Conservation (phyloP, 2,329 filamentous ascomycete genomes). For the Zasmidium citrigriseum region DNA sequence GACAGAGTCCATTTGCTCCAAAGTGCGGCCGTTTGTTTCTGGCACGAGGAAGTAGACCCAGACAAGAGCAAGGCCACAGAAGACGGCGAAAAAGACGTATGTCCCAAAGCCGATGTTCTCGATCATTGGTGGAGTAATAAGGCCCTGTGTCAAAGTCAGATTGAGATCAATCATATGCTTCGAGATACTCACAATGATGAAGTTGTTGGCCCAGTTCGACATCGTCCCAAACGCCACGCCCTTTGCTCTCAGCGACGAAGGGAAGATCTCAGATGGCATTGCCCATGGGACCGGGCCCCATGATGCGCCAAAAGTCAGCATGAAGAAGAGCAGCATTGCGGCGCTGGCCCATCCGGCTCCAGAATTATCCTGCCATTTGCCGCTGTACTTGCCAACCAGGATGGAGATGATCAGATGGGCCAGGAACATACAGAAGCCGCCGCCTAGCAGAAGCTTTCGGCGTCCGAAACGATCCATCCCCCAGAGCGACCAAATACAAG, state of each 20-base stretch:
- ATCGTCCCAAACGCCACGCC: constrained; percentile 54
- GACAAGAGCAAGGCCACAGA: constrained; percentile 51
- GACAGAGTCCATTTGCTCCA: constrained; percentile 34
- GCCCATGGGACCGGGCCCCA: constrained; percentile 44
- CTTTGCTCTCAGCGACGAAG: constrained; percentile 61
- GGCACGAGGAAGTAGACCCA: constrained; percentile 59
- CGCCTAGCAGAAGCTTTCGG: constrained; percentile 41
- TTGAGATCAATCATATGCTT: constrained; percentile 59
- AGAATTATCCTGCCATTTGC: constrained; percentile 46
- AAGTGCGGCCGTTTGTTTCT: constrained; percentile 54
- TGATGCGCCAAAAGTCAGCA: constrained; percentile 54
- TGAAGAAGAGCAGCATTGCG: constrained; percentile 32
- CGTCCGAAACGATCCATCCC: constrained; percentile 48
- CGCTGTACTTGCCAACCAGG: constrained; percentile 55
- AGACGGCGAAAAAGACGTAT: constrained; percentile 62
- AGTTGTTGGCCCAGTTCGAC: constrained; percentile 61
- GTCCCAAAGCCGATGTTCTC: constrained; percentile 58
- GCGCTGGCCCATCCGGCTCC: constrained; percentile 46
- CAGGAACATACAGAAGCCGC: constrained; percentile 50
- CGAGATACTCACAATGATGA: constrained; percentile 46
- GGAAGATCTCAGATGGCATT: constrained; percentile 62
- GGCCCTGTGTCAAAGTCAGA: constrained; percentile 33
- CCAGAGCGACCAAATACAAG: constrained; percentile 42
- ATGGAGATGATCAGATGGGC: constrained; percentile 54
- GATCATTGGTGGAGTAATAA: constrained; percentile 35